Conservation (phyloP, 1,284 basidiomycete genomes). For the Apiotrichum gracile region DNA sequence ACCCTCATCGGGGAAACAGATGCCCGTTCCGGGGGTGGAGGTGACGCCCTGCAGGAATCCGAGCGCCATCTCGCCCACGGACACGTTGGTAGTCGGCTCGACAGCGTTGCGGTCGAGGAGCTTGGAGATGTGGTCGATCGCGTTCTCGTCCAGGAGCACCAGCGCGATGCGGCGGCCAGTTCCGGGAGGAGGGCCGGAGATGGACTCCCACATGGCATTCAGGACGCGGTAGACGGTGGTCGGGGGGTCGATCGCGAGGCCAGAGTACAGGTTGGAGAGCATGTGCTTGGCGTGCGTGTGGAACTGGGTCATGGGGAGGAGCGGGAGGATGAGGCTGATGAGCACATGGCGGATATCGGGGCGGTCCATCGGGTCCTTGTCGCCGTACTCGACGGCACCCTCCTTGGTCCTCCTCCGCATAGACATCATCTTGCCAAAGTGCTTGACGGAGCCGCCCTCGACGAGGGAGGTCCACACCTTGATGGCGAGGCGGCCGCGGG, state of each 20-base stretch:
- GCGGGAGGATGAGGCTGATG: conserved; percentile 39
- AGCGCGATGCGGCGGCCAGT: conserved; percentile 35
- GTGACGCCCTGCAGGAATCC: conserved; percentile 86
- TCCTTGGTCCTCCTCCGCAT: conserved; percentile 44
- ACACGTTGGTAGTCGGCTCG: conserved; percentile 51
- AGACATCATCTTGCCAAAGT: conserved; percentile 41
- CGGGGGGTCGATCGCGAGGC: conserved; percentile 40
- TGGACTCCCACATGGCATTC: conserved; percentile 38
- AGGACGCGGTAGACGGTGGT: conserved; percentile 43
- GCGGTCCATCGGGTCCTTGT: conserved; percentile 39
- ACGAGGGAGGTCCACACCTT: conserved; percentile 36
- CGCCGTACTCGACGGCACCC: conserved; percentile 30
- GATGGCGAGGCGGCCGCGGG: conserved; percentile 26
- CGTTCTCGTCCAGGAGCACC: conserved; percentile 47
- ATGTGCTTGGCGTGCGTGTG: conserved; percentile 35
- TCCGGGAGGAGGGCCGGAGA: conserved; percentile 31
- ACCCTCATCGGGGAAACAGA: conserved; percentile 82
- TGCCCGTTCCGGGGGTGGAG: conserved; percentile 70
- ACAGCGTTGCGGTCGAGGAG: conserved; percentile 69
- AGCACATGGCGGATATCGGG: conserved; percentile 45
- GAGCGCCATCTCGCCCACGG: conserved; percentile 71
- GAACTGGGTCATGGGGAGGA: conserved; percentile 35
- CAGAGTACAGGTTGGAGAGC: conserved; percentile 37
- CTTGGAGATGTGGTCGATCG: conserved; percentile 65
- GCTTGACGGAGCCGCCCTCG: conserved; percentile 40